phyloP scores from a whole-genome alignment of 2,329 filamentous ascomycete genomes.

The Hysterium pulicare region DNA sequence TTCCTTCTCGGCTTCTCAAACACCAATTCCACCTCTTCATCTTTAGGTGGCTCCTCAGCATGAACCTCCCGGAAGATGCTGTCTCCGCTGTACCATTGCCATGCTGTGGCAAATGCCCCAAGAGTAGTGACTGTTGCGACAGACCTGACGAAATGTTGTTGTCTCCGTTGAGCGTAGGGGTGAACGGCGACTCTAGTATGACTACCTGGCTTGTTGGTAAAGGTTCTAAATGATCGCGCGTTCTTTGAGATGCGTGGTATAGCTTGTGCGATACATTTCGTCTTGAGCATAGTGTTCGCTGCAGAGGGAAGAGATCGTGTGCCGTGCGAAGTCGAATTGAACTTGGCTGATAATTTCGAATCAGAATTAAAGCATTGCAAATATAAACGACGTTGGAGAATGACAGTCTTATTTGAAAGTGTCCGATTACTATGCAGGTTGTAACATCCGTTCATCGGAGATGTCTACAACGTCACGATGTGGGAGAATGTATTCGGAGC shows the following conservation, averaged over 20 bases:
- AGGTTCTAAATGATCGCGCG: slow-evolving; percentile 24
- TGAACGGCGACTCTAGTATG: slow-evolving; percentile 27
- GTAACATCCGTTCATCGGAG: too few relatives aligned
- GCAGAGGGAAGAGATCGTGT: slow-evolving; percentile 3
- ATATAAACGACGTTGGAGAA: neutral
- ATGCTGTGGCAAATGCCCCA: slow-evolving; percentile 44
- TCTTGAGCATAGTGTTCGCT: slow-evolving; percentile 26
- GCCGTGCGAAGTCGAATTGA: too few relatives aligned
- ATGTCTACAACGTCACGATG: neutral
- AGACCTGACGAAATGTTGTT: slow-evolving; percentile 46
- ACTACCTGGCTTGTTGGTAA: slow-evolving; percentile 18
- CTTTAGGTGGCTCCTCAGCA: slow-evolving; percentile 48
- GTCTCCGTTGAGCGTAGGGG: slow-evolving; percentile 43
- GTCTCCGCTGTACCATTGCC: slow-evolving; percentile 42
- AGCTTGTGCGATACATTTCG: slow-evolving; percentile 28
- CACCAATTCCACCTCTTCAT: slow-evolving; percentile 53
- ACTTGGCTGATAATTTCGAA: too few relatives aligned
- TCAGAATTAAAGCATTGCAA: neutral
- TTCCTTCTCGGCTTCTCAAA: slow-evolving; percentile 65
- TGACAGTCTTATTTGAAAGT: too few relatives aligned
- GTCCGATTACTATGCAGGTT: too few relatives aligned
- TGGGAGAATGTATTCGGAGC: neutral
- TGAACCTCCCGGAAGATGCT: slow-evolving; percentile 41
- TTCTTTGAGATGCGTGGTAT: slow-evolving; percentile 20
- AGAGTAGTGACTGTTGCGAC: slow-evolving; percentile 41